phyloP scores from a whole-genome alignment of 2,329 filamentous ascomycete species.

The Raffaelea deltoideospora region DNA sequence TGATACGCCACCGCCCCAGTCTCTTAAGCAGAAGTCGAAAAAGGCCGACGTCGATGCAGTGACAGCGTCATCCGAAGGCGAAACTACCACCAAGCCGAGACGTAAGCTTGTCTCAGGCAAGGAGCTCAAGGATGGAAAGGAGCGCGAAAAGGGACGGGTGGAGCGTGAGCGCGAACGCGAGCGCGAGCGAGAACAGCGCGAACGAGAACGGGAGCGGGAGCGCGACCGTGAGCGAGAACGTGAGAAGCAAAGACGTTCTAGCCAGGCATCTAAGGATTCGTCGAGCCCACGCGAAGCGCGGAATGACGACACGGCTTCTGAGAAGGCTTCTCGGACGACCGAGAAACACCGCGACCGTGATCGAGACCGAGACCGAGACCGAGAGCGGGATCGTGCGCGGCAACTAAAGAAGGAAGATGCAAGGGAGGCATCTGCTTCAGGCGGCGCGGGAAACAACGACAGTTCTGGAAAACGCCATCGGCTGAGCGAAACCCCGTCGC shows the following conservation, averaged over 20 bases:
- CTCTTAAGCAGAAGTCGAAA: conserved; percentile 40
- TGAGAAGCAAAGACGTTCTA: conserved; percentile 42
- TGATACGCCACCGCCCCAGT: conserved; percentile 33
- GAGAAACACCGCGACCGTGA: conserved; percentile 46
- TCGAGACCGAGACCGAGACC: conserved; percentile 44
- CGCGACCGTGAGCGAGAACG: conserved; percentile 10
- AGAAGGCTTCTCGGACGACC: conserved; percentile 33
- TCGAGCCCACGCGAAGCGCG: conserved; percentile 35
- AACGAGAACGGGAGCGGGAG: conserved; percentile 2
- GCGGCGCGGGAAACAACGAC: conserved; percentile 36
- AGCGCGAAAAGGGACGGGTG: conserved; percentile 5
- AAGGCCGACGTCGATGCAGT: conserved; percentile 38
- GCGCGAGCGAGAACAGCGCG: too few species aligned
- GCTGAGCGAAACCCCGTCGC: conserved; percentile 42
- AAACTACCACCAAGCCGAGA: conserved; percentile 39
- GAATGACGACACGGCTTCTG: conserved; percentile 28
- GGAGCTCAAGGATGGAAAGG: conserved; percentile 40
- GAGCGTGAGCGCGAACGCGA: conserved; percentile 4
- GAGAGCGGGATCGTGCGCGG: conserved; percentile 45
- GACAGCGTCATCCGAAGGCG: conserved; percentile 38
- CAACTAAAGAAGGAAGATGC: conserved; percentile 47
- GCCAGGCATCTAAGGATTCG: conserved; percentile 40
- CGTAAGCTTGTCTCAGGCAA: conserved; percentile 49
- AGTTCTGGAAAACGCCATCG: conserved; percentile 41
- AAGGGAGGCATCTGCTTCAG: conserved; percentile 34